Evolutionary conservation across 1,284 basidiomycete genomes (phyloP), one percentile per base, ranked within the genome.

Genomic region (Tilletia indica): DNA sequence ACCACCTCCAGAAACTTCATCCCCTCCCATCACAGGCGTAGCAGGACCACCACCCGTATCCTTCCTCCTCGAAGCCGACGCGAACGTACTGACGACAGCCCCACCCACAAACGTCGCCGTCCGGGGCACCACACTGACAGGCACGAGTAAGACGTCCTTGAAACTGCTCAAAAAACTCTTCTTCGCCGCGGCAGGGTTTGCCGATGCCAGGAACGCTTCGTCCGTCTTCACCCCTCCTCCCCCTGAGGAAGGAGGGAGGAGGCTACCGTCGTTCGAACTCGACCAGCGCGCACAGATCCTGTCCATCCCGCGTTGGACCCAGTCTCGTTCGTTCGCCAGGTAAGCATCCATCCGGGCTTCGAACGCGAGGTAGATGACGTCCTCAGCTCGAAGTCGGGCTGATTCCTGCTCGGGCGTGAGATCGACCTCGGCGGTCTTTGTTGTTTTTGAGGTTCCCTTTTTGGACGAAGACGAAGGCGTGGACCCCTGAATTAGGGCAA

Each of bases 261-360:
- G 48, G 39, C 21, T 16, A 3, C 36, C 61, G 31, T 64, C 61
- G 36, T 34, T 21, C 14, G 61, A 64, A 14, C 2, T 86, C 71
- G 94, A 90, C 94, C 94, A 97, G 1, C 86, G 87, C 71, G 89
- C 89, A 82, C 92, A 94, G 31, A 92, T 91, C 0, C 85, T 86
- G 67, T 93, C 91, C 73, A 98, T 89, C 0, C 88, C 87, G 5
- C 87, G 87, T 79, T 93, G 93, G 67, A 93, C 88, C 80, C 89
- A 90, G 71, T 96, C 93, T 5, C 91, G 88, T 84, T 99, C 97
- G 80, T 97, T 93, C 73, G 93, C 91, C 2, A 99, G 89, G 80
- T 99, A 99, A 79, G 97, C 95, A 82, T 95, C 94, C 91, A 98
- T 94, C 83, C 96, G 92, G 2, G 88, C 86, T 84, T 97, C 94